These are phyloP conservation scores for Coemansia sp. DNA, from an alignment of 192 early-diverging fungal species.

Conservation along the genomic window DNA sequence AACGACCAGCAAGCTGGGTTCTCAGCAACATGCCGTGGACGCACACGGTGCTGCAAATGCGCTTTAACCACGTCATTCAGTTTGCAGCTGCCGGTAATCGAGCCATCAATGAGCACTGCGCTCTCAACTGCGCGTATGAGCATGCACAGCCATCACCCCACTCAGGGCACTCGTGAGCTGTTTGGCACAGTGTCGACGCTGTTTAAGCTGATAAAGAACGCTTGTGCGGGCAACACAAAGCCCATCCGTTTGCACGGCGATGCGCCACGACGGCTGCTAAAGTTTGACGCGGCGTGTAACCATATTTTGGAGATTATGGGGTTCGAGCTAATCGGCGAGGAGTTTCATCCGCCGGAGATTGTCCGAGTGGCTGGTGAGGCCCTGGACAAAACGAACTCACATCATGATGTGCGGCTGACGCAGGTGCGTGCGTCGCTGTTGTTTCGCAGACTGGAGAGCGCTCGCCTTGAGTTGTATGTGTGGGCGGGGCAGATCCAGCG, in stretches of 20 bases:
- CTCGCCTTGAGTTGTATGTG: conserved; percentile 30
- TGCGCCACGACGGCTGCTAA: conserved; percentile 27
- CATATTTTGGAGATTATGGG: conserved; percentile 35
- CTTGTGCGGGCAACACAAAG: conserved; percentile 21
- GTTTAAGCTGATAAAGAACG: conserved; percentile 26
- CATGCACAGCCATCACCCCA: conserved; percentile 30
- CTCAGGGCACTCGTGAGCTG: conserved; percentile 38
- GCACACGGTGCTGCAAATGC: conserved; percentile 43
- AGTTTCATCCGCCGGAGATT: conserved; percentile 30
- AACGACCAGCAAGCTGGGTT: neutral
- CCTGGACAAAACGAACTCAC: neutral
- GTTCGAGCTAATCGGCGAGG: conserved; percentile 19
- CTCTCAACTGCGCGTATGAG: conserved; percentile 23
- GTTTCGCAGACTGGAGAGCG: conserved; percentile 18
- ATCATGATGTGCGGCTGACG: neutral
- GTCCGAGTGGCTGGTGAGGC: neutral
- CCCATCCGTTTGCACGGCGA: conserved; percentile 17
- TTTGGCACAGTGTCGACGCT: conserved; percentile 24
- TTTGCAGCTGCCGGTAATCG: conserved; percentile 19
- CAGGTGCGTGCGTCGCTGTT: conserved; percentile 5
- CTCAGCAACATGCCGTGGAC: conserved; percentile 11
- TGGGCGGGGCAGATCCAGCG: conserved; percentile 29
- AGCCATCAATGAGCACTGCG: conserved; percentile 10
- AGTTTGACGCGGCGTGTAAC: conserved; percentile 42
- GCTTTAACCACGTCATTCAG: neutral